phyloP scores from a whole-genome alignment of 2,329 filamentous ascomycete genomes.

The Penicillium sp. region DNA sequence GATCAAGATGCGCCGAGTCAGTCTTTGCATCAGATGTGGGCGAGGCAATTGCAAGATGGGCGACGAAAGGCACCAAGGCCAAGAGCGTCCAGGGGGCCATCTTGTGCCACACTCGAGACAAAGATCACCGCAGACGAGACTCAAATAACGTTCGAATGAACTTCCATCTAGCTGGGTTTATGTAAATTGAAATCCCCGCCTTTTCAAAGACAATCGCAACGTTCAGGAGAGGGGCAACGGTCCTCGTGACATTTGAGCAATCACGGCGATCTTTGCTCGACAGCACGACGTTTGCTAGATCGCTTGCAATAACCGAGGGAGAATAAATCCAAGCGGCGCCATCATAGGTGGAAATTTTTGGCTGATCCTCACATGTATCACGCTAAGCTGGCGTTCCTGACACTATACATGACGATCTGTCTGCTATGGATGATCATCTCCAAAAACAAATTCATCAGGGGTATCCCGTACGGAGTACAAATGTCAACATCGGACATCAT shows the following conservation, averaged over 20 bases:
- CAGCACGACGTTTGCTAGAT: slow-evolving; percentile 5
- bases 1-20: slow-evolving; percentile 7
- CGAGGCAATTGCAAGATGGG: slow-evolving; percentile 8
- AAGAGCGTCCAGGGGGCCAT: slow-evolving; percentile 19
- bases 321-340: background rate
- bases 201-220: no score
- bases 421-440: slow-evolving; percentile 14
- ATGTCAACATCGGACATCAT: background rate
- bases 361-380: background rate
- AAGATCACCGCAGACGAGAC: slow-evolving; percentile 4
- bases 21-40: slow-evolving; percentile 9
- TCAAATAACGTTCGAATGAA: background rate
- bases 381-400: slow-evolving; percentile 2
- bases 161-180: no score
- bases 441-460: slow-evolving; percentile 12
- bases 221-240: slow-evolving; percentile 1
- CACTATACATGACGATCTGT: slow-evolving; percentile 6
- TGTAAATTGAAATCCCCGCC: no score
- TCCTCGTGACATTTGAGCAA: slow-evolving; percentile 11
- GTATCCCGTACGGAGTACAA: no score
- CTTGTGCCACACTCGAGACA: background rate
- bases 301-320: slow-evolving; percentile 16
- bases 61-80: slow-evolving; percentile 14
- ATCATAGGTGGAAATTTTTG: slow-evolving; percentile 4
- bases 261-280: slow-evolving; percentile 5